phyloP scores from a whole-genome alignment of 106 monocot species.

The Gastrodia elata region DNA sequence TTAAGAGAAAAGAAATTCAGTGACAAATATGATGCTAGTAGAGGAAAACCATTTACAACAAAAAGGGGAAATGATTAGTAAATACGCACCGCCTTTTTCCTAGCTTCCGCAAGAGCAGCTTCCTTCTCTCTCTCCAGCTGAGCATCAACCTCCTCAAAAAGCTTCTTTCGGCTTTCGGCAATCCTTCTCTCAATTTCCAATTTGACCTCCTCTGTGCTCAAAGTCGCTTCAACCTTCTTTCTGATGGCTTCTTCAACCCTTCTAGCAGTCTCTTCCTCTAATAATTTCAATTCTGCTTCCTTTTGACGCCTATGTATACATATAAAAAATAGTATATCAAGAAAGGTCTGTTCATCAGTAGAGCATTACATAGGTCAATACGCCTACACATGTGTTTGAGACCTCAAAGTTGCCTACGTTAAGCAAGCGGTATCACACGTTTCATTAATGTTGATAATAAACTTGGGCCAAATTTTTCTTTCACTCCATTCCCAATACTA shows the following conservation, averaged over 20 bases:
- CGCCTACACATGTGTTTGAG: slow-evolving; percentile 10
- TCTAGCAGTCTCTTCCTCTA: slow-evolving; percentile 94
- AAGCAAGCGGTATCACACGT: slow-evolving; percentile 28
- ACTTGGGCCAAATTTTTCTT: slow-evolving; percentile 13
- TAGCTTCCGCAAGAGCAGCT: slow-evolving; percentile 64
- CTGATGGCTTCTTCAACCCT: slow-evolving; percentile 95
- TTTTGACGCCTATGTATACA: slow-evolving; percentile 65
- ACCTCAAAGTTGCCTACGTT: slow-evolving; percentile 12
- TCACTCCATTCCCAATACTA: slow-evolving; percentile 22
- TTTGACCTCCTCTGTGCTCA: slow-evolving; percentile 81
- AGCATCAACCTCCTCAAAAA: slow-evolving; percentile 63
- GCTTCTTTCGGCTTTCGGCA: slow-evolving; percentile 72
- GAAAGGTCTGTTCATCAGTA: slow-evolving; percentile 2
- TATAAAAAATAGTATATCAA: slow-evolving; percentile 16
- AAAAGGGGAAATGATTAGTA: too few species aligned
- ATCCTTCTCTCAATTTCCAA: slow-evolving; percentile 70
- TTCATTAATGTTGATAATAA: slow-evolving; percentile 31
- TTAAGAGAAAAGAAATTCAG: too few species aligned
- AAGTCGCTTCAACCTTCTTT: slow-evolving; percentile 77
- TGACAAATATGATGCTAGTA: too few species aligned
- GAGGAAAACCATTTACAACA: too few species aligned
- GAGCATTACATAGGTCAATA: neutral
- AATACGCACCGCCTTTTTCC: slow-evolving; percentile 59
- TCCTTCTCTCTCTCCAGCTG: slow-evolving; percentile 96
- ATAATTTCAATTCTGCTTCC: slow-evolving; percentile 81